Percentiles rank a stretch among this genome's conserved stretches.
Conservation (phyloP, 257 asterid species). For the Solanum paucissectum region DNA sequence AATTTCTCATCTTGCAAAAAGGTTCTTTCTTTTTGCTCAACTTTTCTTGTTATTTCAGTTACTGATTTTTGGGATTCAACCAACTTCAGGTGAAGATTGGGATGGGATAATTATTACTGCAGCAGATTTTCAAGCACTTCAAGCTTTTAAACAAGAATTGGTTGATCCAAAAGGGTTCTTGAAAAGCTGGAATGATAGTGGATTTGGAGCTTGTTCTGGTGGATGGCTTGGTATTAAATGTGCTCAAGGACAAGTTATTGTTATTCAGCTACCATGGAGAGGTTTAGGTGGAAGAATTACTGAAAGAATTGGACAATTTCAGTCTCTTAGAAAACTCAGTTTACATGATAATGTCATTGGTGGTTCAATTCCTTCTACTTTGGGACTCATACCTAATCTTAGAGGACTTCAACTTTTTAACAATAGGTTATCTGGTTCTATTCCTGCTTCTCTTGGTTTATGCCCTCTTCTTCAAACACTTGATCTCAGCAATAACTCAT, state of each 20-base stretch:
- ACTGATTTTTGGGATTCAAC: slow-evolving; percentile 3
- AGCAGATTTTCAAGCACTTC: slow-evolving; percentile 67
- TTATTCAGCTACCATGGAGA: slow-evolving; percentile 92
- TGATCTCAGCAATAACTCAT: slow-evolving; percentile 64
- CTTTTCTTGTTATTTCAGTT: slow-evolving; percentile 5
- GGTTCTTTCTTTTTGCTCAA: background rate
- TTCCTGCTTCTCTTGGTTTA: slow-evolving; percentile 65
- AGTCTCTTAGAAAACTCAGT: slow-evolving; percentile 74
- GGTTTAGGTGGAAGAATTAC: slow-evolving; percentile 69
- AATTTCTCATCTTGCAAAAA: background rate
- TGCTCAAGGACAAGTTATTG: slow-evolving; percentile 88
- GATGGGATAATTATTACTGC: slow-evolving; percentile 78
- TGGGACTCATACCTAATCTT: slow-evolving; percentile 67
- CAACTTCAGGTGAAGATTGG: slow-evolving; percentile 44
- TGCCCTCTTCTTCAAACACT: slow-evolving; percentile 71
- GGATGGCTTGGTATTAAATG: slow-evolving; percentile 86
- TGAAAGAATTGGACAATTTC: slow-evolving; percentile 69
- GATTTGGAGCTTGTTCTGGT: slow-evolving; percentile 87
- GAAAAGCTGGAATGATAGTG: slow-evolving; percentile 83
- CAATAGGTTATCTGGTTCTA: slow-evolving; percentile 65
- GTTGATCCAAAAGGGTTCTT: slow-evolving; percentile 77
- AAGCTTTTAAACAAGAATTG: slow-evolving; percentile 68
- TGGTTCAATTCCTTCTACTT: slow-evolving; percentile 65
- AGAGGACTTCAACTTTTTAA: slow-evolving; percentile 85
- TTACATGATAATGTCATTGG: slow-evolving; percentile 76